phyloP scores from a whole-genome alignment of 2,329 filamentous ascomycete species.

The Penicillium oxalicum region DNA sequence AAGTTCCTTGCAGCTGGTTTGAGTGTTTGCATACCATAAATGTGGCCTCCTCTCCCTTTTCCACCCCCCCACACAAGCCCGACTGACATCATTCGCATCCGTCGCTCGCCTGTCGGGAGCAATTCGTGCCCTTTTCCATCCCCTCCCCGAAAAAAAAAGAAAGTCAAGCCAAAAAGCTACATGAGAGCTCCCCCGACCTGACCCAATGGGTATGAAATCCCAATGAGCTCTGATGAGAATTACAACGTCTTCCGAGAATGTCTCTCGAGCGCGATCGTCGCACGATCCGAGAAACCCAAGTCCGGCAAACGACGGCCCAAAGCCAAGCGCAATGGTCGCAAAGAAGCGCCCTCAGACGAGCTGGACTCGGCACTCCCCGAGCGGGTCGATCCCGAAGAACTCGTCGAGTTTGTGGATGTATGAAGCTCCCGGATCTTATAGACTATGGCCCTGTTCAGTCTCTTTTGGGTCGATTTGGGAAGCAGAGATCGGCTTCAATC shows the following conservation, averaged over 20 bases:
- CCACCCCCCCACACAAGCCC: no score
- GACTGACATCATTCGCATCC: no score
- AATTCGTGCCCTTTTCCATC: no score
- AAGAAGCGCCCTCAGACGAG: conserved; percentile 4
- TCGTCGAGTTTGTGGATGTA: conserved; percentile 72
- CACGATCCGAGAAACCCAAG: conserved; percentile 50
- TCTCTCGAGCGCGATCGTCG: conserved; percentile 63
- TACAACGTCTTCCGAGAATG: conserved; percentile 68
- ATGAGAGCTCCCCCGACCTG: no score
- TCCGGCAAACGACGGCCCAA: conserved; percentile 20
- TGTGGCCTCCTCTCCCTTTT: no score
- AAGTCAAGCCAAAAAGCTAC: no score
- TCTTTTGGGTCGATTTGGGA: no score
- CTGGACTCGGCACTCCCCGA: conserved; percentile 8
- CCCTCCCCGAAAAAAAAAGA: no score
- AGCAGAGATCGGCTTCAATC: no score
- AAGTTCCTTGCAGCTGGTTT: no score
- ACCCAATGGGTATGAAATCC: background rate
- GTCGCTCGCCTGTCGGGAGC: no score
- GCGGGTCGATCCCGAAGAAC: conserved; percentile 54
- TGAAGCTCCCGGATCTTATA: conserved; percentile 1
- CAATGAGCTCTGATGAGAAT: conserved; percentile 42
- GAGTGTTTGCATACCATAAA: no score
- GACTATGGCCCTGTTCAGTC: background rate
- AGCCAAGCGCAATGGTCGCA: conserved; percentile 14